phyloP scores from a whole-genome alignment of 1,139 yeast genomes.

The Hyphopichia buzzinii region DNA sequence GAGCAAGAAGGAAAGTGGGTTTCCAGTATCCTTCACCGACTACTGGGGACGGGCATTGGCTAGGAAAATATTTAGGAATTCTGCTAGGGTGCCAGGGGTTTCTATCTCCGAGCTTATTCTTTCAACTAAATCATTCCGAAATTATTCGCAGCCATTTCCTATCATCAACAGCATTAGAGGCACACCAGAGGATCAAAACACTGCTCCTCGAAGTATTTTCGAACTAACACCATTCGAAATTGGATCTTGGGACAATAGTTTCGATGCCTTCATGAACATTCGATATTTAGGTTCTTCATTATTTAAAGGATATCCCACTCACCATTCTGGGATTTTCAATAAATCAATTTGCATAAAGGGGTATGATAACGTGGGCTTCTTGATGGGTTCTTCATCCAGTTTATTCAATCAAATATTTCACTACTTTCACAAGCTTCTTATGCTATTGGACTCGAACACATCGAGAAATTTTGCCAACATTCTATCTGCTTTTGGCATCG shows the following conservation, averaged over 20 bases:
- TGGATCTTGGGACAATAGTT: constrained; percentile 62
- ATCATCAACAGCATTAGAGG: constrained; percentile 37
- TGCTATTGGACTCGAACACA: constrained; percentile 36
- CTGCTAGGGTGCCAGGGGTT: constrained; percentile 35
- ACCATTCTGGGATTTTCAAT: constrained; percentile 19
- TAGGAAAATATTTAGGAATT: constrained; percentile 40
- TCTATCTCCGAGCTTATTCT: constrained; percentile 15
- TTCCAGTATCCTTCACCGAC: constrained; percentile 59
- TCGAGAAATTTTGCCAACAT: constrained; percentile 43
- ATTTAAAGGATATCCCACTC: constrained; percentile 24
- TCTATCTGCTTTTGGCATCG: constrained; percentile 43
- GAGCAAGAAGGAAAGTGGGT: constrained; percentile 52
- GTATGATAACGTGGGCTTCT: constrained; percentile 71
- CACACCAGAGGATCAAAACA: constrained; percentile 19
- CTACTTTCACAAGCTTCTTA: constrained; percentile 43
- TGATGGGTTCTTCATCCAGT: constrained; percentile 72
- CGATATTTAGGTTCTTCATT: constrained; percentile 54
- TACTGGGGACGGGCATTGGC: constrained; percentile 67
- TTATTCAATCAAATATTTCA: constrained; percentile 58
- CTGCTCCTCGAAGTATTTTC: constrained; percentile 27
- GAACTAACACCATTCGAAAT: constrained; percentile 69
- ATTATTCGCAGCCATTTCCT: constrained; percentile 41
- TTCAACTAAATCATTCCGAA: constrained; percentile 18
- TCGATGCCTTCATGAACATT: constrained; percentile 51
- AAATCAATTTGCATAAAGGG: constrained; percentile 47